Evolutionary conservation across 192 early-diverging fungal genomes (phyloP), one percentile per base, ranked within the genome.

Genomic region (Gonapodya prolifera): DNA sequence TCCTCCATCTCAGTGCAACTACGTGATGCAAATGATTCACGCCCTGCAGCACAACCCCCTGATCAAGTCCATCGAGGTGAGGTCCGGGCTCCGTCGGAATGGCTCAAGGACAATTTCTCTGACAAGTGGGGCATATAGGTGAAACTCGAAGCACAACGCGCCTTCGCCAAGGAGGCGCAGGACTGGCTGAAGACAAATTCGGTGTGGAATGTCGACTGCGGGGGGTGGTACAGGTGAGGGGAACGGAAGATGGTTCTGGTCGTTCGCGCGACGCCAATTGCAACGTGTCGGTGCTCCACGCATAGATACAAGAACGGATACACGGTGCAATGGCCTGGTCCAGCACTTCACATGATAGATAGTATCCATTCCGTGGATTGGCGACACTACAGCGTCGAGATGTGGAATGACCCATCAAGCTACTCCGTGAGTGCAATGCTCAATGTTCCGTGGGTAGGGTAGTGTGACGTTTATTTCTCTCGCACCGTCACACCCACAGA

Each of bases 291-390:
- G 23, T 61, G 23, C 71, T 32, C 71, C 71, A 32, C 45, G 23
- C 45, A 61, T 61, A 61, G 45, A 61, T 61, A 61, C 45, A 61
- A 61, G 45, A 61, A 61, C 23, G 45, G 45, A 8, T 61, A 61
- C 45, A 61, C 45, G 45, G 45, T 61, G 45, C 45, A 73, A 73
- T 18, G 71, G 71, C 28, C 71, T 32, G 71, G 71, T 13, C 71
- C 71, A 30, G 71, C 28, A 29, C 31, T 73, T 16, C 71, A 73
- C 71, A 30, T 73, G 28, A 73, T 73, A 8, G 71, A 73, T 32
- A 16, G 8, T 29, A 18, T 73, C 2, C 32, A 73, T 29, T 18
- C 71, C 71, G 8, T 29, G 16, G 32, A 73, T 29, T 73, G 71
- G 71, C 28, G 32, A 13, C 71, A 73, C 71, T 73, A 30, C 71